A percentile compares a stretch with the other conserved stretches of the same genome.
These are phyloP conservation scores for Trichophyton rubrum DNA, from an alignment of 2,329 filamentous ascomycete genomes.

Conservation along the genomic window DNA sequence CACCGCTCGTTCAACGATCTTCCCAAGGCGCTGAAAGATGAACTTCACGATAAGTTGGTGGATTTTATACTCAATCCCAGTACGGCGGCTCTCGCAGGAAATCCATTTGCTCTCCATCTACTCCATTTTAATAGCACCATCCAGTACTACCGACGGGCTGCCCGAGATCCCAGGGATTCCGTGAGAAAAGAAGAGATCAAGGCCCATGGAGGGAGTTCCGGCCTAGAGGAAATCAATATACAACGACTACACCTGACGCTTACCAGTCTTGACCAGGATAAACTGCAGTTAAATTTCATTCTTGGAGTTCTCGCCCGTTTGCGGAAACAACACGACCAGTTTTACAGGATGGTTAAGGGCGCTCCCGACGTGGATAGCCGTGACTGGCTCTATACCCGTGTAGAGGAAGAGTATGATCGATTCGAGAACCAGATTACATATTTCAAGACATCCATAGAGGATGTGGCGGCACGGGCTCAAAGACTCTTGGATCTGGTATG, in stretches of 20 bases:
- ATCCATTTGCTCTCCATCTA: slow-evolving; percentile 8
- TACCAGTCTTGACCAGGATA: slow-evolving; percentile 10
- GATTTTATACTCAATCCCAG: slow-evolving; percentile 9
- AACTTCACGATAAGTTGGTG: slow-evolving; percentile 7
- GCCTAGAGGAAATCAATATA: slow-evolving; percentile 7
- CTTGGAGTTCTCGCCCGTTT: slow-evolving; percentile 8
- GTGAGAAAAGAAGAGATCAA: slow-evolving; percentile 10
- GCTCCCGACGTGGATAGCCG: slow-evolving; percentile 5
- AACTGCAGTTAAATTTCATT: slow-evolving; percentile 10
- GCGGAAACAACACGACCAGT: slow-evolving; percentile 7
- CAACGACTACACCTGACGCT: slow-evolving; percentile 8
- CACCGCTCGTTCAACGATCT: slow-evolving; percentile 10
- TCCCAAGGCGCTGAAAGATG: slow-evolving; percentile 5
- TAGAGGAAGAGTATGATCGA: slow-evolving; percentile 9
- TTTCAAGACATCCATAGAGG: slow-evolving; percentile 9
- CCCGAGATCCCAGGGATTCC: slow-evolving; percentile 9
- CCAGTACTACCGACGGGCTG: slow-evolving; percentile 9
- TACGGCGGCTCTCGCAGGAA: slow-evolving; percentile 2
- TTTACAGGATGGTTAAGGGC: slow-evolving; percentile 8
- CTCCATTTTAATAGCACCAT: slow-evolving; percentile 10
- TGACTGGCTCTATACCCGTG: slow-evolving; percentile 10
- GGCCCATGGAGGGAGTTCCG: slow-evolving; percentile 7
- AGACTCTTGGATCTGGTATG: slow-evolving; percentile 7
- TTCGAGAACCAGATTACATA: slow-evolving; percentile 12
- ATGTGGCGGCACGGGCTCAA: slow-evolving; percentile 10